Base-by-base conservation (phyloP, 345 rosid genomes). In the Microthlaspi erraticum region DNA sequence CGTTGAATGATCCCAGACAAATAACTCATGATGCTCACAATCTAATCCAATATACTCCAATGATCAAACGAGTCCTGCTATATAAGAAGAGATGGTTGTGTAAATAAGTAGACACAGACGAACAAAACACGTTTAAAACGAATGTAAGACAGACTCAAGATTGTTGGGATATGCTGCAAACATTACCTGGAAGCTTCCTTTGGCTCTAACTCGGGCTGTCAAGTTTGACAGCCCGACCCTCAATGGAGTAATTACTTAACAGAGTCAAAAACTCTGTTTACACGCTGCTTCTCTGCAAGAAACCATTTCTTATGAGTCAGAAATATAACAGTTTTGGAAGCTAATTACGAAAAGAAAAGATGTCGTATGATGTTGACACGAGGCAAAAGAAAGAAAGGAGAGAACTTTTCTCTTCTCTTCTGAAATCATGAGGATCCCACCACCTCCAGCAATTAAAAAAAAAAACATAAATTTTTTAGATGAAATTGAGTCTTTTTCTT, bases 1-100 rank as follows among this genome's bases (percentile, higher is more conserved):
- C 99, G 86, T 81, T 89, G 99, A 73, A 88, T 49, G 61, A 69
- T 74, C 68, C 96, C 98, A 8, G 87, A 83, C 58, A 91, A 80
- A 59, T 91, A 92, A 83, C 88, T 83, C 97, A 94, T 94, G 17
- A 34, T 59, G 75, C 55, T 73, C 32, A 68, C 36, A 50, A 23
- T 38, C 49, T n/a, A 70, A 14, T 58, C 9, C 20, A 67, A 61
- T 16, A 63, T 61, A 41, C 62, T 73, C 54, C 63, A 34, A 39
- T 7, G 45, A 23, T 23, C 12, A 42, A 37, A 26, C 7, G 5
- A 50, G 17, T 49, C 62, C 73, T 60, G 68, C 20, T 39, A 67
- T 19, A 55, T 29, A 63, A 18, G 26, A 68, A 63, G 53, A 69
- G 43, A 46, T 1, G 19, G 23, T 3, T 31, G 18, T n/a, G 59